Evolutionary conservation across 257 asterid species (phyloP).

Genomic region (Leonotis leonurus): DNA sequence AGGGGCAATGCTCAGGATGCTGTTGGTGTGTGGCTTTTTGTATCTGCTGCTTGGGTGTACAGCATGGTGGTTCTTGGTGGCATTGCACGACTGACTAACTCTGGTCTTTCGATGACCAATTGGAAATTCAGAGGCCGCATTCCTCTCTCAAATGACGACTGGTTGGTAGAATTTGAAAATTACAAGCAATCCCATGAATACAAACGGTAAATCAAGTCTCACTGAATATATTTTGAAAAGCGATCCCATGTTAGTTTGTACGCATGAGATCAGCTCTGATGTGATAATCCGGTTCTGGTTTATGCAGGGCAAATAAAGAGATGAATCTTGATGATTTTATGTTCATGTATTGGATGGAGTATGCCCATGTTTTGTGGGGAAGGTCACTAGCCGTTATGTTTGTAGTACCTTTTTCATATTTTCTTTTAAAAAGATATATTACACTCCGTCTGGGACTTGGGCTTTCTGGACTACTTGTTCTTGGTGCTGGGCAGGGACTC

Average conservation of each 20-base stretch:
- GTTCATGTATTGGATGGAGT: constrained; percentile 95
- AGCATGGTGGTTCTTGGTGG: constrained; percentile 94
- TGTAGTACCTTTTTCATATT: constrained; percentile 80
- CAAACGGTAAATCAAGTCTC: constrained; percentile 45
- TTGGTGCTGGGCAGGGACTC: constrained; percentile 89
- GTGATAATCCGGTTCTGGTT: neutral
- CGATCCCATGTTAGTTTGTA: neutral
- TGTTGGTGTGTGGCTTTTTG: constrained; percentile 79
- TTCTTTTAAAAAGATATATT: constrained; percentile 71
- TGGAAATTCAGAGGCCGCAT: constrained; percentile 80
- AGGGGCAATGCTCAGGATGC: constrained; percentile 67
- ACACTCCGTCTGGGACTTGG: constrained; percentile 60
- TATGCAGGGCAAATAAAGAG: constrained; percentile 52
- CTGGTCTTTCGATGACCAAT: constrained; percentile 88
- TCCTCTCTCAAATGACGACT: constrained; percentile 66
- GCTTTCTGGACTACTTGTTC: constrained; percentile 72
- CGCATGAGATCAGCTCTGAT: neutral
- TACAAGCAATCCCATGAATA: constrained; percentile 81
- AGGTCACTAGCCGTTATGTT: constrained; percentile 74
- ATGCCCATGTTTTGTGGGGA: constrained; percentile 94
- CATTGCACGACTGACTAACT: constrained; percentile 60
- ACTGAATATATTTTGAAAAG: too few relatives aligned
- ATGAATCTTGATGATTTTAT: constrained; percentile 68
- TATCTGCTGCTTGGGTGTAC: constrained; percentile 83
- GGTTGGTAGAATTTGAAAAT: constrained; percentile 74